Conservation (phyloP, 805 yeast species). For the Wickerhamiella nectarea region DNA sequence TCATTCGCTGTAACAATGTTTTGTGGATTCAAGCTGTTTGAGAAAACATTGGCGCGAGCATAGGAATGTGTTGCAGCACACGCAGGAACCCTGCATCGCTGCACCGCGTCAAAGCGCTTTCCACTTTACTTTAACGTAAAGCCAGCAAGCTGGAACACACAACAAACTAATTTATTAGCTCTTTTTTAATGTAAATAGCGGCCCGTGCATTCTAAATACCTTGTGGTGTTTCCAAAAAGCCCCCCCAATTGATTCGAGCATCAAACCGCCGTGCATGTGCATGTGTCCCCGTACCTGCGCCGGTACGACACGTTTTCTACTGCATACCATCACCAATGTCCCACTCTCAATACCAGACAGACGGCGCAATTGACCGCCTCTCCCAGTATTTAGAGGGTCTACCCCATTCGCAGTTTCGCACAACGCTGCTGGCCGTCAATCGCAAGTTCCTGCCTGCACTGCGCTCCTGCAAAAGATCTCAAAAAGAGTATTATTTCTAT, state of each 20-base stretch:
- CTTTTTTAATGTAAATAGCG: no score
- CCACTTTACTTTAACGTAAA: no score
- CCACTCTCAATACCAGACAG: neutral
- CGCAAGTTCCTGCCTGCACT: slow-evolving; percentile 5
- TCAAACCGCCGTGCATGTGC: no score
- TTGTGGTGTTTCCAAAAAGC: no score
- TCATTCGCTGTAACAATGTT: slow-evolving; percentile 83
- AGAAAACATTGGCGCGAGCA: neutral
- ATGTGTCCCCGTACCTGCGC: no score
- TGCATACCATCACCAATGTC: neutral
- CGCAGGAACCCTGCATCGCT: neutral
- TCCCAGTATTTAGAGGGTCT: neutral
- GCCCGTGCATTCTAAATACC: no score
- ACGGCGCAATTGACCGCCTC: neutral
- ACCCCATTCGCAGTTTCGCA: slow-evolving; percentile 4
- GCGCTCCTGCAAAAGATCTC: neutral
- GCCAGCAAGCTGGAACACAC: no score
- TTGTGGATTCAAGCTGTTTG: slow-evolving; percentile 41
- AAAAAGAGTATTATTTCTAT: slow-evolving; percentile 3
- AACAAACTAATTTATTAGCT: no score
- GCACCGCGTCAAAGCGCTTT: no score
- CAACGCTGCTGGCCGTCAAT: slow-evolving; percentile 1
- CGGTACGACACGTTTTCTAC: no score
- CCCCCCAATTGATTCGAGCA: no score
- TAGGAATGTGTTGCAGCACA: neutral